phyloP scores from a whole-genome alignment of 2,329 filamentous ascomycete genomes.

The Arthroderma uncinatum region DNA sequence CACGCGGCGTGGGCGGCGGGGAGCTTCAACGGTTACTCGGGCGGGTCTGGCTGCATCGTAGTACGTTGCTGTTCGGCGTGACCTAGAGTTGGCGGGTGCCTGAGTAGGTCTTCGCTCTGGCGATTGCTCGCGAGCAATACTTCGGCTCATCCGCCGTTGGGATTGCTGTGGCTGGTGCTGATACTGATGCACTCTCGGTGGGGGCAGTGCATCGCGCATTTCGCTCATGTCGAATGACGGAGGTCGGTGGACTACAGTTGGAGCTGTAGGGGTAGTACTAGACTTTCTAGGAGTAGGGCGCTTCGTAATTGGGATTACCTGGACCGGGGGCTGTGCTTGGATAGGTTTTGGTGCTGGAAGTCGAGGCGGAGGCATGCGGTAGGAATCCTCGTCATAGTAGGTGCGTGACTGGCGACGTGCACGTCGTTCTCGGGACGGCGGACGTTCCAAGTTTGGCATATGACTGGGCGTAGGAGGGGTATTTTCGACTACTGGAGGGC shows the following conservation, averaged over 20 bases:
- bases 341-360: slow-evolving; percentile 17
- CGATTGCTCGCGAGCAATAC: slow-evolving; percentile 19
- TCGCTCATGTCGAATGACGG: slow-evolving; percentile 28
- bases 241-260: slow-evolving; percentile 24
- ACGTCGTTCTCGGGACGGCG: slow-evolving; percentile 21
- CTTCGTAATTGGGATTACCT: slow-evolving; percentile 26
- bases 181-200: slow-evolving; percentile 5
- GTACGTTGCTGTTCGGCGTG: slow-evolving; percentile 23
- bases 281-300: slow-evolving; percentile 21
- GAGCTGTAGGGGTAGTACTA: slow-evolving; percentile 22
- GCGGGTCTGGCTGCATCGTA: slow-evolving; percentile 24
- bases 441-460: slow-evolving; percentile 1
- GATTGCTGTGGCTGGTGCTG: neutral
- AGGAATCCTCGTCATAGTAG: slow-evolving; percentile 32
- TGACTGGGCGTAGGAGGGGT: slow-evolving; percentile 16
- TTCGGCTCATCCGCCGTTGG: slow-evolving; percentile 18
- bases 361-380: slow-evolving; percentile 35
- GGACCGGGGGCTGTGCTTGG: slow-evolving; percentile 19
- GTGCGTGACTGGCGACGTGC: slow-evolving; percentile 22
- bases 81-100: slow-evolving; percentile 17
- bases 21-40: slow-evolving; percentile 26
- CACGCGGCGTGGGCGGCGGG: slow-evolving; percentile 24
- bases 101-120: slow-evolving; percentile 27
- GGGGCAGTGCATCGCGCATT: slow-evolving; percentile 24
- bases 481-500: slow-evolving; percentile 25